A percentile compares a stretch with the other conserved stretches of the same genome.
Evolutionary conservation across 805 yeast genomes (phyloP).

Genomic region (Clavispora carvajalis): DNA sequence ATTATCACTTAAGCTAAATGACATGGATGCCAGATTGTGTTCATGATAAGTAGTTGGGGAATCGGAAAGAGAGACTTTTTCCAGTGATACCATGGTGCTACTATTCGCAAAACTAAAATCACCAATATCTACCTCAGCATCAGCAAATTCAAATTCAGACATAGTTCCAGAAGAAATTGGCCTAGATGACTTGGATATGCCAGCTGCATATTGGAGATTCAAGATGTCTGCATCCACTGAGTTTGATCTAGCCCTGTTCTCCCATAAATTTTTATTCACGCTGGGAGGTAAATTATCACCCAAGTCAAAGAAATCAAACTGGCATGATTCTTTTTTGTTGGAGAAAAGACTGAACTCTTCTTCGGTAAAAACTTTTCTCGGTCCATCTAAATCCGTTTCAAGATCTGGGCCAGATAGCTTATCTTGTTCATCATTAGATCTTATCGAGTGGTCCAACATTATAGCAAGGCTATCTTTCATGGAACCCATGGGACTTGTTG

Average conservation of each 20-base stretch:
- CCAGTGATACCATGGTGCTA: background rate
- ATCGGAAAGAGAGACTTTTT: too few relatives aligned
- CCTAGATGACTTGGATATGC: background rate
- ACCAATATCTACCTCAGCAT: background rate
- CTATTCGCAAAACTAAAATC: background rate
- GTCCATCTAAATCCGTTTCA: background rate
- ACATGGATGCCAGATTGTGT: too few relatives aligned
- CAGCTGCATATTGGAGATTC: background rate
- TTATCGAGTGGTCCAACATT: background rate
- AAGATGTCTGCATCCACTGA: background rate
- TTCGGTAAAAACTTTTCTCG: background rate
- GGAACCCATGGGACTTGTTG: background rate
- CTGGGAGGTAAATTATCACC: background rate
- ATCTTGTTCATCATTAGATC: background rate
- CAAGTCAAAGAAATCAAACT: background rate
- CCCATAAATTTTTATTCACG: too few relatives aligned
- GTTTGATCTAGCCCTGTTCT: background rate
- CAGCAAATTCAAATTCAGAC: background rate
- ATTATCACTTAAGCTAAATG: too few relatives aligned
- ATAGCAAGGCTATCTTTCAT: background rate
- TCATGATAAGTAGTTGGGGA: too few relatives aligned
- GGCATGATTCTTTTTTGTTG: background rate
- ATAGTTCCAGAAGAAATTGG: background rate
- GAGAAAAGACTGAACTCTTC: background rate
- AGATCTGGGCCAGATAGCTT: background rate